A percentile compares a stretch with the other conserved stretches of the same genome.
Evolutionary conservation across 306 rosid species (phyloP).

Genomic region (Nissolia schottii): DNA sequence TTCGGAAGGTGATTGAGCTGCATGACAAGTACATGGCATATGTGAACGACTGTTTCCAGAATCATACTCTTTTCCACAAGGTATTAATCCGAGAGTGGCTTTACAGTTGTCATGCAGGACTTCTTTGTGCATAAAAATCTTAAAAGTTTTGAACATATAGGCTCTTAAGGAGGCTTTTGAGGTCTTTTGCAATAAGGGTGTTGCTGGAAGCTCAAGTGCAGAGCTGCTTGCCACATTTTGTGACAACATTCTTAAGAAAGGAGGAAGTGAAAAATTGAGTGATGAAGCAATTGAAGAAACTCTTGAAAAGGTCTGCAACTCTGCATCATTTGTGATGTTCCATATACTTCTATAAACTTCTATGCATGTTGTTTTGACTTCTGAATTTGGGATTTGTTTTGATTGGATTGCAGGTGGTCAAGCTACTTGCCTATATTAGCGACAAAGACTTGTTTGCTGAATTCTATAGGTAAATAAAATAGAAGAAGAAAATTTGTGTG

Average conservation of each 20-base stretch:
- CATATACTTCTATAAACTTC: background rate
- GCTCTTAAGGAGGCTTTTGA: slow-evolving; percentile 95
- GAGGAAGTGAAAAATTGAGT: slow-evolving; percentile 93
- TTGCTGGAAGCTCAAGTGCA: slow-evolving; percentile 84
- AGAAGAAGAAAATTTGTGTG: background rate
- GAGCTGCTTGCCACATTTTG: slow-evolving; percentile 91
- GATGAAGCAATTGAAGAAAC: slow-evolving; percentile 96
- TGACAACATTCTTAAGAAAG: slow-evolving; percentile 95
- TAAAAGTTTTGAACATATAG: slow-evolving; percentile 35
- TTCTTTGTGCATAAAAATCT: slow-evolving; percentile 7
- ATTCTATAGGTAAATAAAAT: slow-evolving; percentile 49
- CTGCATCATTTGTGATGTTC: slow-evolving; percentile 7
- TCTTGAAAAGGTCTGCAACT: slow-evolving; percentile 73
- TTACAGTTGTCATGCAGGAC: background rate
- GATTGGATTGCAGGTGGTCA: slow-evolving; percentile 60
- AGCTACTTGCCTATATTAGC: slow-evolving; percentile 83
- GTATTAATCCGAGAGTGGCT: slow-evolving; percentile 35
- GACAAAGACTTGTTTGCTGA: slow-evolving; percentile 94
- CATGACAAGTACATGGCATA: slow-evolving; percentile 86
- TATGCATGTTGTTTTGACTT: background rate
- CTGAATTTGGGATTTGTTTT: slow-evolving; percentile 5
- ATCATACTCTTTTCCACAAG: slow-evolving; percentile 92
- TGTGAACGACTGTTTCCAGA: slow-evolving; percentile 81
- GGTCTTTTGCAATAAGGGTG: slow-evolving; percentile 83
- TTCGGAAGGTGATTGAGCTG: slow-evolving; percentile 81